Percentiles rank a stretch among this genome's conserved stretches.
Evolutionary conservation across 1,284 basidiomycete genomes (phyloP).

Genomic region (Austroboletus olivaceoglutinosus): DNA sequence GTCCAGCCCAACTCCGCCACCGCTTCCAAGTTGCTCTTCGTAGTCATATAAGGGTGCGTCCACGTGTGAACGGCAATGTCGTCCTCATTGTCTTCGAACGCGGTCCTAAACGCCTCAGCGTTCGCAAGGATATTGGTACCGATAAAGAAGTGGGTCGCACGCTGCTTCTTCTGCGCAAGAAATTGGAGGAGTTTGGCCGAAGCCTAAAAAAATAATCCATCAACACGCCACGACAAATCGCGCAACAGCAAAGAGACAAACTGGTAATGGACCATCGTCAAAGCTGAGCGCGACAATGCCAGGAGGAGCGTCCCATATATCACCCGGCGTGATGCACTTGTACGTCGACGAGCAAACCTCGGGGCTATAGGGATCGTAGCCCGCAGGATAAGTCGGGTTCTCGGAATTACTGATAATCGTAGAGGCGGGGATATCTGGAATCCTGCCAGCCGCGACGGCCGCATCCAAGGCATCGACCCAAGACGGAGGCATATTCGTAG

Average conservation of each 20-base stretch:
- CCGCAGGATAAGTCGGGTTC: slow-evolving; percentile 57
- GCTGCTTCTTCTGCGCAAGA: slow-evolving; percentile 56
- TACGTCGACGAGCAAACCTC: slow-evolving; percentile 66
- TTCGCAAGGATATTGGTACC: slow-evolving; percentile 66
- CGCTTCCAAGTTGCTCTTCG: slow-evolving; percentile 65
- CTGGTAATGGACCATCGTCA: slow-evolving; percentile 76
- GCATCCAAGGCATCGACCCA: slow-evolving; percentile 69
- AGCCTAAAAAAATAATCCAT: slow-evolving; percentile 17
- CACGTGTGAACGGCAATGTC: slow-evolving; percentile 82
- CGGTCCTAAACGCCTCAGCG: slow-evolving; percentile 51
- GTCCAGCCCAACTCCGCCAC: slow-evolving; percentile 83
- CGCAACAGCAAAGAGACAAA: slow-evolving; percentile 37
- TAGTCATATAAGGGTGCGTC: slow-evolving; percentile 81
- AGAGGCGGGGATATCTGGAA: slow-evolving; percentile 64
- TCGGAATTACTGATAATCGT: slow-evolving; percentile 35
- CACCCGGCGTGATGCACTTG: slow-evolving; percentile 57
- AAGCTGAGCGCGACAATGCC: slow-evolving; percentile 61
- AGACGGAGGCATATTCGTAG: slow-evolving; percentile 47
- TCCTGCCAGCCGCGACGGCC: slow-evolving; percentile 66
- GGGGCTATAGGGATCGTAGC: slow-evolving; percentile 49
- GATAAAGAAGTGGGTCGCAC: slow-evolving; percentile 82
- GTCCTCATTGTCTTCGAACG: slow-evolving; percentile 48
- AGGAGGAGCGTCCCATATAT: slow-evolving; percentile 71
- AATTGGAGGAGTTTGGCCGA: slow-evolving; percentile 49
- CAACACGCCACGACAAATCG: slow-evolving; percentile 26